Base-by-base conservation (phyloP, 176 grass and related monocot genomes). In the Melocanna baccifera region DNA sequence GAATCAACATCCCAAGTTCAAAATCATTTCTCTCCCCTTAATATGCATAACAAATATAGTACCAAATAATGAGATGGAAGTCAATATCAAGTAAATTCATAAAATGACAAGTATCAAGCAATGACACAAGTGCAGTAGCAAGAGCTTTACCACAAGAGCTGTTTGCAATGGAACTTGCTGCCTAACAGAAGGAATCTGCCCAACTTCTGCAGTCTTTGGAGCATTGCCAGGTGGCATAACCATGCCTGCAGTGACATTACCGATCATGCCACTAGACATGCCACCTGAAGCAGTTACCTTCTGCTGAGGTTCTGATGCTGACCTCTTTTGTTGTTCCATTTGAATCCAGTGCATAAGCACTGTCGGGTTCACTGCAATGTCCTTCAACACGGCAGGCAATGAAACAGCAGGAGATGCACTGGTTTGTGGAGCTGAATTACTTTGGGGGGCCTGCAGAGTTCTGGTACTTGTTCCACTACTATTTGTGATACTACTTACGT, bases 301-400 rank as follows among this genome's bases (percentile, higher is more conserved):
- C 45, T 82, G 82, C 77, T 91, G 90, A 50, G 75, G 58, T 79
- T 92, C 91, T 71, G 82, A 42, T 70, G 91, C 78, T 75, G 84
- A 83, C 76, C 71, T 83, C 80, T 99, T 93, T 34, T 92, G 87
- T 12, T 90, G 85, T 86, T 92, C 90, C 75, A 90, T 90, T 90
- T 96, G 90, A 72, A 96, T 72, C 81, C 91, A 91, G 67, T 96
- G 86, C 89, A 96, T 75, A 12, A 99, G 76, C 77, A 96, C 81
- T 64, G 91, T 67, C 23, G 96, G 91, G 69, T 99, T 96, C 37
- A 87, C 86, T 73, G 96, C 91, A 40, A 97, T 94, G 68, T 94
- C 90, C 81, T 99, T 92, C 30, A 92, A 79, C 28, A 92, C 77
- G 25, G 88, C 69, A 59, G 91, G 91, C 85, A 94, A 88, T 34